phyloP scores from a whole-genome alignment of 2,329 filamentous ascomycete species.

The Escovopsis weberi region DNA sequence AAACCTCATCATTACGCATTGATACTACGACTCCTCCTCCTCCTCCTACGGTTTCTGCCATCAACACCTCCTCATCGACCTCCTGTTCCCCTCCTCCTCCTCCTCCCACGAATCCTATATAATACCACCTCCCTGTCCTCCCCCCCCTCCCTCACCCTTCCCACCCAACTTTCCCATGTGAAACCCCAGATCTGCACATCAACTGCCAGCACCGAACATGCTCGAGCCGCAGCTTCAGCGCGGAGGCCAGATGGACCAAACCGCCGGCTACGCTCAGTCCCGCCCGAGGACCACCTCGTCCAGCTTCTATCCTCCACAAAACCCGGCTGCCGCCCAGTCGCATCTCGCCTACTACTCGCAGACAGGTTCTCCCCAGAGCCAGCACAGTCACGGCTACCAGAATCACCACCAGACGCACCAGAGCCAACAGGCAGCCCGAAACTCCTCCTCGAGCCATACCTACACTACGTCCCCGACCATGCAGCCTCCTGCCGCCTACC shows the following conservation, averaged over 20 bases:
- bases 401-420: conserved; percentile 10
- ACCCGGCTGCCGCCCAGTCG: too few species aligned
- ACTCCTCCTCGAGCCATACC: conserved; percentile 51
- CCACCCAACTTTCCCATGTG: background rate
- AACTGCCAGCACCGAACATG: conserved; percentile 9
- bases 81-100: too few species aligned
- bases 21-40: background rate
- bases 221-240: conserved; percentile 17
- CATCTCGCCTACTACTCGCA: too few species aligned
- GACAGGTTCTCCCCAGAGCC: conserved; percentile 11
- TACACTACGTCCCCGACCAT: conserved; percentile 59
- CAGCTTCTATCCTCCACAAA: conserved; percentile 28
- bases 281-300: conserved; percentile 43
- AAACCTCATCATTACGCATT: background rate
- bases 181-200: background rate
- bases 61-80: too few species aligned
- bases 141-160: background rate
- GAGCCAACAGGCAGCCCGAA: conserved; percentile 22
- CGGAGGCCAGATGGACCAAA: conserved; percentile 19
- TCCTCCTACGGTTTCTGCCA: too few species aligned
- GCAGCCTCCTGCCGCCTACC: conserved; percentile 42
- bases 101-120: too few species aligned
- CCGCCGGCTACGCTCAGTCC: conserved; percentile 34
- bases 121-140: background rate
- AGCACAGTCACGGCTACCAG: conserved; percentile 19